phyloP scores from a whole-genome alignment of 2,329 filamentous ascomycete species.

The Fusarium abutilonis region DNA sequence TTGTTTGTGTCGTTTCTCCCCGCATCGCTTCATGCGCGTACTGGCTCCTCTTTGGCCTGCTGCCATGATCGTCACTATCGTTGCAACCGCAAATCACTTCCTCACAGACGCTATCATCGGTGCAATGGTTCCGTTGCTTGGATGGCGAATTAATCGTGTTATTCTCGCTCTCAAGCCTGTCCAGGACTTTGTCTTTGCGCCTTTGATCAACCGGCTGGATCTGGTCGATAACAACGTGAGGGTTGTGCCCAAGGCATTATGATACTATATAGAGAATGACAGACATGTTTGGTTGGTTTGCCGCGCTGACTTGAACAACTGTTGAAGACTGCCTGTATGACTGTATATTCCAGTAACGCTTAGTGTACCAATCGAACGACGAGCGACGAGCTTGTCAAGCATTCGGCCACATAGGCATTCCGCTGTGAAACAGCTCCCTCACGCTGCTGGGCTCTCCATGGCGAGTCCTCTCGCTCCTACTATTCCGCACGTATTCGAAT shows the following conservation, averaged over 20 bases:
- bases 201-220: conserved; percentile 39
- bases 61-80: conserved; percentile 54
- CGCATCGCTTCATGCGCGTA: conserved; percentile 50
- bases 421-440: no score
- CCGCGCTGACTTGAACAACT: no score
- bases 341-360: no score
- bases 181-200: conserved; percentile 46
- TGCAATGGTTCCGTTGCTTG: conserved; percentile 48
- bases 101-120: conserved; percentile 51
- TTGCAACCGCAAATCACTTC: conserved; percentile 55
- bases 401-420: no score
- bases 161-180: conserved; percentile 44
- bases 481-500: no score
- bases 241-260: conserved; percentile 33
- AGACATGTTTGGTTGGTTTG: not conserved
- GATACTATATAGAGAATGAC: not conserved
- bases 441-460: no score
- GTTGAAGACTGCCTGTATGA: no score
- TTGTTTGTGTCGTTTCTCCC: conserved; percentile 52
- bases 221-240: conserved; percentile 32
- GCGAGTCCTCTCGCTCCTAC: no score
- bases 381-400: no score
- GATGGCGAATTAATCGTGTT: conserved; percentile 47
- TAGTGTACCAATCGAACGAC: no score
- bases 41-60: conserved; percentile 56